phyloP scores from a whole-genome alignment of 2,329 filamentous ascomycete species.

The Aspergillus alliaceus region DNA sequence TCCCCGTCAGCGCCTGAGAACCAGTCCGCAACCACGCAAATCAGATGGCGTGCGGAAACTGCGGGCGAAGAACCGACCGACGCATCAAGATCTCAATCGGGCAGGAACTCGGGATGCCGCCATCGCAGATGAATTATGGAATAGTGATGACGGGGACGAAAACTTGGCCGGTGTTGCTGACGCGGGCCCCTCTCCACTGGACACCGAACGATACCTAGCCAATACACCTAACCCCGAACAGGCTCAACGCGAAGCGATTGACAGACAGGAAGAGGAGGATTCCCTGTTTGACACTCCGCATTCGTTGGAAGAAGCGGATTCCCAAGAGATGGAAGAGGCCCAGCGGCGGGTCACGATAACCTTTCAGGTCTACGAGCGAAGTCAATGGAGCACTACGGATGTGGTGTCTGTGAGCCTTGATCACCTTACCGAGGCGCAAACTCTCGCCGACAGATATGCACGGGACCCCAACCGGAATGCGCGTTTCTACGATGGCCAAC shows the following conservation, averaged over 20 bases:
- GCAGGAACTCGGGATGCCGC: slow-evolving; percentile 7
- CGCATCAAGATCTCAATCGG: slow-evolving; percentile 3
- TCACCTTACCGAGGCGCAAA: not conserved
- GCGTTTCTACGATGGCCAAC: not conserved
- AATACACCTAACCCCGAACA: slow-evolving; percentile 1
- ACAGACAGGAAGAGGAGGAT: slow-evolving; percentile 1
- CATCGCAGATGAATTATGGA: slow-evolving; percentile 6
- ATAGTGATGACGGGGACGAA: not conserved
- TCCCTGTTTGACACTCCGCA: slow-evolving; percentile 2
- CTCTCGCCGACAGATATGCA: not conserved
- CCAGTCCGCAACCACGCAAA: not conserved
- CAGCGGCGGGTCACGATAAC: not conserved
- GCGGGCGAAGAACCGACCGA: not conserved
- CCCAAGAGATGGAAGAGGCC: not conserved
- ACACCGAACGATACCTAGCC: slow-evolving; percentile 3
- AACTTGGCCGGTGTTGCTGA: not conserved
- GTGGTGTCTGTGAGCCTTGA: not conserved
- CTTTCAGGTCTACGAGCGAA: not conserved
- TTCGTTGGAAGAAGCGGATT: not conserved
- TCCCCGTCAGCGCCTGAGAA: not conserved
- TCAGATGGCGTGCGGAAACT: slow-evolving; percentile 1
- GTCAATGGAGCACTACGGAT: not conserved
- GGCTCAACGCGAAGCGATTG: slow-evolving; percentile 4
- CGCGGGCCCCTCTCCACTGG: not conserved
- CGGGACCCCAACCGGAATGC: not conserved